Conservation (phyloP, 164 flowering plant genomes). For the Echeveria elegans region DNA sequence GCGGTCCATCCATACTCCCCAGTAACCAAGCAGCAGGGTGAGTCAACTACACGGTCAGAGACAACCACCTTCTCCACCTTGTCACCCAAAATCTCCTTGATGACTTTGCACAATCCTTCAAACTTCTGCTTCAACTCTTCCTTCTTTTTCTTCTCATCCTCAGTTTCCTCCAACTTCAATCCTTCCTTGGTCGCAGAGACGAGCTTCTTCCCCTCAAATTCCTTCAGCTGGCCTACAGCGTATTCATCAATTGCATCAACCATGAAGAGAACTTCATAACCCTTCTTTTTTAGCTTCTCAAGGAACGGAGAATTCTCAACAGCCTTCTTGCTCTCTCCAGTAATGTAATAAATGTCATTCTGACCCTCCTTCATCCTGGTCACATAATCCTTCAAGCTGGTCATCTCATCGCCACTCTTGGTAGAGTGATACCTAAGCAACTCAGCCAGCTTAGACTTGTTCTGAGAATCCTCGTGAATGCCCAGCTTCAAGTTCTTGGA, state of each 20-base stretch:
- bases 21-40: conserved; percentile 55
- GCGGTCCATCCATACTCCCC: conserved; percentile 68
- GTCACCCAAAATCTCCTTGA: conserved; percentile 55
- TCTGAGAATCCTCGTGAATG: conserved; percentile 28
- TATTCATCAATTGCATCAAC: conserved; percentile 70
- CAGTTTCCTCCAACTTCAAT: conserved; percentile 47
- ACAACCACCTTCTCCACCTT: conserved; percentile 50
- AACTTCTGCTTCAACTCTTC: conserved; percentile 42
- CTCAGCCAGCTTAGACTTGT: conserved; percentile 30
- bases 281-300: conserved; percentile 51
- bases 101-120: conserved; percentile 56
- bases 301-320: conserved; percentile 53
- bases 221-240: conserved; percentile 61
- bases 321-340: conserved; percentile 49
- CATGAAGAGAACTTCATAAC: conserved; percentile 55
- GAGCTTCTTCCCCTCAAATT: conserved; percentile 61
- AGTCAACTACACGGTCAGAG: conserved; percentile 52
- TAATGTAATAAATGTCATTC: conserved; percentile 42
- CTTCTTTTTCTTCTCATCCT: conserved; percentile 46
- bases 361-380: conserved; percentile 62
- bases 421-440: conserved; percentile 30
- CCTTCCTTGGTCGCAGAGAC: conserved; percentile 69
- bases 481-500: conserved; percentile 29
- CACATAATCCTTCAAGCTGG: conserved; percentile 49
- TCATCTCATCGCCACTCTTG: conserved; percentile 46